Base-by-base conservation (phyloP, 1,139 yeast genomes). In the Candida tropicalis region DNA sequence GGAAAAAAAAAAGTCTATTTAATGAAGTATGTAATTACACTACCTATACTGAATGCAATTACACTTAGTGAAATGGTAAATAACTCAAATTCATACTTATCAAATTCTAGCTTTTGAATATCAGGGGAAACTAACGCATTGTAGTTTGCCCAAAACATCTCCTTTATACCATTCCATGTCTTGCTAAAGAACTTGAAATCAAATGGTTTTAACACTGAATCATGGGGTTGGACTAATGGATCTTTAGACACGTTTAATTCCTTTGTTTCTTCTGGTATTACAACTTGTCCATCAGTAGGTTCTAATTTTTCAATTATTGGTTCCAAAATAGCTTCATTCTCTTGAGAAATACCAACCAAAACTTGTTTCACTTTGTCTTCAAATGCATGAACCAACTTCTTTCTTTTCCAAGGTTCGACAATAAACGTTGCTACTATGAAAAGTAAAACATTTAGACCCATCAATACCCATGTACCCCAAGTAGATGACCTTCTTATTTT, bases 371-470 rank as follows among this genome's bases (percentile, higher is more conserved):
- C 95, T 59, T 86, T 87, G 17, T 75, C 82, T 56, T 91, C 97
- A 66, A 93, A 93, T 0, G 93, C 81, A 5, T 80, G 81, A 13
- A 91, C 96, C 50, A 93, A 67, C 44, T 93, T 70, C 44, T 79
- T 72, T 49, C 99, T 71, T 59, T 91, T 93, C 95, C 97, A 89
- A 0, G 99, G 99, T 66, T 95, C 99, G 39, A 95, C 81, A 0
- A 90, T 74, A 53, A 93, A 71, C 47, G 95, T 97, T 11, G 95
- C 95, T 3, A 87, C 70, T 4, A 90, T 57, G 54, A 95, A 90
- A 33, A 95, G 64, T 13, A 87, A 48, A 16, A 93, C 77, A 65
- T 95, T 95, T 52, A 90, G 77, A 1, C 91, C 95, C 96, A 90
- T 90, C 40, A 95, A 74, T 1, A 84, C 70, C 78, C 95, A 83